Evolutionary conservation across 1,284 basidiomycete species (phyloP).

Genomic region (Boletus subluridellus): DNA sequence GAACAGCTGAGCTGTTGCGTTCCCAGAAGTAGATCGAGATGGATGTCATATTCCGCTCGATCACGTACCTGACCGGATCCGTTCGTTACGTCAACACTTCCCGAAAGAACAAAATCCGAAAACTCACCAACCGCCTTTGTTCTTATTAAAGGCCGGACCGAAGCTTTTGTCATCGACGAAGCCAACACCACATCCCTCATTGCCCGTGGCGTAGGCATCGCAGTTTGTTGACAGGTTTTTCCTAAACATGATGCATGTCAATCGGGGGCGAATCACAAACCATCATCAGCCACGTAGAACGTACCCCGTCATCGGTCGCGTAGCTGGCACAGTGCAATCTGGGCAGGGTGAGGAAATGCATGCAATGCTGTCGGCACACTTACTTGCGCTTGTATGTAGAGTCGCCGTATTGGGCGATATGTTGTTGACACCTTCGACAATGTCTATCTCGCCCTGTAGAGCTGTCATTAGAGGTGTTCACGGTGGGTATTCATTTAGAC

Average conservation of each 20-base stretch:
- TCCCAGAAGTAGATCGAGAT: slow-evolving; percentile 24
- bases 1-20: slow-evolving; percentile 13
- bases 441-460: slow-evolving; percentile 53
- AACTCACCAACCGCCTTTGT: slow-evolving; percentile 47
- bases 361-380: background rate
- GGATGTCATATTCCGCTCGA: slow-evolving; percentile 19
- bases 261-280: background rate
- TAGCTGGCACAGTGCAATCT: slow-evolving; percentile 60
- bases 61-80: slow-evolving; percentile 17
- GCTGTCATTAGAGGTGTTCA: background rate
- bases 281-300: background rate
- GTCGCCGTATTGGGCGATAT: slow-evolving; percentile 53
- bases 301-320: slow-evolving; percentile 49
- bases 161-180: slow-evolving; percentile 46
- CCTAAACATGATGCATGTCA: slow-evolving; percentile 26
- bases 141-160: slow-evolving; percentile 55
- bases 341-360: background rate
- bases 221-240: slow-evolving; percentile 47
- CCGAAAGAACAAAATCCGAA: background rate
- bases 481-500: background rate
- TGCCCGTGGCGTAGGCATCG: slow-evolving; percentile 48
- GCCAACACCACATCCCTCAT: slow-evolving; percentile 62
- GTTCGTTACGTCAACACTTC: background rate
- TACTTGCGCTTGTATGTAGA: slow-evolving; percentile 51
- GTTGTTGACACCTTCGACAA: slow-evolving; percentile 65